Evolutionary conservation across 1,284 basidiomycete species (phyloP).

Genomic region (Heterobasidion annosum): DNA sequence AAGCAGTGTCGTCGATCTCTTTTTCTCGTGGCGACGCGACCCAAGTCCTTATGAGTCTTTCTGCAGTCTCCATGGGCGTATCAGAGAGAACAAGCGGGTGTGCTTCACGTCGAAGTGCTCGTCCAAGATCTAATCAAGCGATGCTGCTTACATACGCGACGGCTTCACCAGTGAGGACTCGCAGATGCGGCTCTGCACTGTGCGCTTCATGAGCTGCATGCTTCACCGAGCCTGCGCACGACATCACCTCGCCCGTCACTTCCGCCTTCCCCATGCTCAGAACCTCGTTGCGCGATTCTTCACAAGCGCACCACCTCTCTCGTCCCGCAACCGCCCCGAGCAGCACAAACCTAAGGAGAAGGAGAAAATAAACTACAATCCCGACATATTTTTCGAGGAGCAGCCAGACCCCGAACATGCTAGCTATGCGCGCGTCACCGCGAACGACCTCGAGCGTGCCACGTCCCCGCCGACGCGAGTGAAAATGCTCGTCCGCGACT

Average conservation of each 20-base stretch:
- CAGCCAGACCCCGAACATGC: conserved; percentile 36
- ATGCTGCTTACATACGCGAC: neutral
- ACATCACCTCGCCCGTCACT: conserved; percentile 3
- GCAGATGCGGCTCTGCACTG: too few species aligned
- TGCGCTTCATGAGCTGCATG: neutral
- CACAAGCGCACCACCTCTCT: conserved; percentile 1
- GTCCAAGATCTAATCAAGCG: neutral
- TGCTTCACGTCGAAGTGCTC: neutral
- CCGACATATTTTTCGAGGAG: conserved; percentile 38
- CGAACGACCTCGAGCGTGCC: conserved; percentile 56
- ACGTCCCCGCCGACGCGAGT: conserved; percentile 71
- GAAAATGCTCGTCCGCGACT: conserved; percentile 94
- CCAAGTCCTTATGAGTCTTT: conserved; percentile 65
- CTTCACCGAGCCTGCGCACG: conserved; percentile 5
- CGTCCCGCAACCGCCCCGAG: neutral
- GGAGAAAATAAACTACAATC: conserved; percentile 70
- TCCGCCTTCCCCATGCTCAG: neutral
- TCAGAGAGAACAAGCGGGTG: neutral
- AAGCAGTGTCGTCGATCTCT: conserved; percentile 51
- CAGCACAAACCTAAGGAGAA: neutral
- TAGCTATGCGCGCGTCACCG: conserved; percentile 62
- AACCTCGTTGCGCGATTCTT: neutral
- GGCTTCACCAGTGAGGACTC: neutral
- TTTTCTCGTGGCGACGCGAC: conserved; percentile 54
- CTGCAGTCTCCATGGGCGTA: conserved; percentile 25